Base-by-base conservation (phyloP, 1,284 basidiomycete species). In the Pholiota adiposa region DNA sequence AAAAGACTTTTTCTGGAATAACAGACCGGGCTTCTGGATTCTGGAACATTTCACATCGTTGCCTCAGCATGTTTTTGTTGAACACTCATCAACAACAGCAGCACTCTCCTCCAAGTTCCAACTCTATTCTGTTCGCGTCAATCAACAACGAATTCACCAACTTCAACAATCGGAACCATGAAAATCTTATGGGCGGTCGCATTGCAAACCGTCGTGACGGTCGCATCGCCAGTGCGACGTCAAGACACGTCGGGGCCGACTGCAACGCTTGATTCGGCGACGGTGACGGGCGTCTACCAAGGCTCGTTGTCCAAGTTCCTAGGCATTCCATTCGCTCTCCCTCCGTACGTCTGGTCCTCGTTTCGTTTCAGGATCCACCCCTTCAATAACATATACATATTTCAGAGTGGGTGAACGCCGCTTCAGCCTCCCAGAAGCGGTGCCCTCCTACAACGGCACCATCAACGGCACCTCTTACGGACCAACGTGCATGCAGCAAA, bases 321-420 rank as follows among this genome's bases (percentile, higher is more conserved):
- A 1, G 83, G 83, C 0, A 83, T 86, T 31, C 83, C 84, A 0
- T 87, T 80, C 59, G 83, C 84, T 3, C 56, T 73, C 57, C 77
- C 79, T 29, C 79, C 79, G 78, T 80, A 59, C 61, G 70, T 11
- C 40, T 18, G 18, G 19, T 18, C 19, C 40, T 18, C 40, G 19
- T 18, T 9, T 43, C 9, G 19, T 3, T 19, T 40, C 38, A 36
- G 2, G 18, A 43, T 5, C 25, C 18, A 8, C 16, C 0, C 3
- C 38, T 2, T 33, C 49, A 16, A 25, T 11, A 31, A 19, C n/a
- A 46, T 49, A 38, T 51, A 21, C 36, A 36, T 16, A 23, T 14
- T 48, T 2, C 18, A 83, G 81, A 2, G 67, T 76, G 25, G 80
- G 79, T 0, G 69, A 81, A 52, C 74, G 82, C 25, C 79, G 85